These are phyloP conservation scores for Posidonia australis DNA, from an alignment of 106 monocot genomes.

Conservation along the genomic window DNA sequence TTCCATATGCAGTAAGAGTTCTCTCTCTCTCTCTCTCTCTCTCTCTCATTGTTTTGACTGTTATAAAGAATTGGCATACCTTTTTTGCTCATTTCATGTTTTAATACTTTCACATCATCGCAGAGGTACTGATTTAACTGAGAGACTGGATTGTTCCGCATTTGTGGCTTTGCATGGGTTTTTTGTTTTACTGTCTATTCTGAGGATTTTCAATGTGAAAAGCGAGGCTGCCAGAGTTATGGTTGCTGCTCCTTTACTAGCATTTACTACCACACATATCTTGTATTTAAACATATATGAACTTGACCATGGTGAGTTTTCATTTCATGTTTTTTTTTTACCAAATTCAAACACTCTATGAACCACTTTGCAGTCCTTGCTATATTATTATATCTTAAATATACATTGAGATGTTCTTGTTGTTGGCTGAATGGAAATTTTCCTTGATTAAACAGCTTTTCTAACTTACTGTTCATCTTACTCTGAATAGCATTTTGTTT, in stretches of 20 bases:
- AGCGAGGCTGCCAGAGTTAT: constrained; percentile 87
- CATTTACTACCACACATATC: constrained; percentile 88
- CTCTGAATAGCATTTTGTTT: no score
- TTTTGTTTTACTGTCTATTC: constrained; percentile 63
- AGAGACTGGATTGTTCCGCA: constrained; percentile 87
- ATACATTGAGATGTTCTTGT: no score
- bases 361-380: no score
- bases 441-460: no score
- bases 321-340: no score
- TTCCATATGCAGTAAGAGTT: constrained; percentile 68
- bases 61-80: no score
- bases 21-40: no score
- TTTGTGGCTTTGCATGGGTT: constrained; percentile 86
- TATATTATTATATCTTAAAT: no score
- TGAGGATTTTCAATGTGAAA: constrained; percentile 71
- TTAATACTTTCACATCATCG: not conserved
- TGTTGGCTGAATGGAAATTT: no score
- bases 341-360: no score
- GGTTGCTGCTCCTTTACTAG: constrained; percentile 78
- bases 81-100: not conserved
- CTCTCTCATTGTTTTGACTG: not conserved
- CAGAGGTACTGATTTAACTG: constrained; percentile 82
- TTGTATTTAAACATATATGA: constrained; percentile 86
- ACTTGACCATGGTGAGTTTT: constrained; percentile 87
- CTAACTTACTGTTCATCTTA: no score